phyloP scores from a whole-genome alignment of 2,329 filamentous ascomycete species.

The Fusarium nygamai region DNA sequence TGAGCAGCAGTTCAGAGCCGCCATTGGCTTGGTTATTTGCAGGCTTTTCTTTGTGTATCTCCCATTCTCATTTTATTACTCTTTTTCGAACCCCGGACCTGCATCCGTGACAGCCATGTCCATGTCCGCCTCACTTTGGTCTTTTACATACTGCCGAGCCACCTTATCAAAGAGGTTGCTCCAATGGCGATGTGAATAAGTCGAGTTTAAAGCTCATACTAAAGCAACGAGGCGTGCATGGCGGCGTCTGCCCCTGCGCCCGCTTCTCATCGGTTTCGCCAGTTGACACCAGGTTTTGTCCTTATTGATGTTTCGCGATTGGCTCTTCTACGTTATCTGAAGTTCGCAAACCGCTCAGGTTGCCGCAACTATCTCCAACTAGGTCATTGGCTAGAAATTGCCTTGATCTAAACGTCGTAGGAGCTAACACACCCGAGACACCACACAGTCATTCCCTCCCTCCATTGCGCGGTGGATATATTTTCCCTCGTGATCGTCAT shows the following conservation, averaged over 20 bases:
- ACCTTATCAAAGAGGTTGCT: conserved; percentile 25
- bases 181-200: conserved; percentile 12
- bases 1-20: conserved; percentile 19
- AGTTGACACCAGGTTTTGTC: neutral
- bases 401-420: neutral
- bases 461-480: conserved; percentile 27
- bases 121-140: conserved; percentile 17
- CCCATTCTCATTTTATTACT: neutral
- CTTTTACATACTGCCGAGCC: conserved; percentile 12
- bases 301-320: conserved; percentile 3
- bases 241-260: conserved; percentile 27
- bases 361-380: neutral
- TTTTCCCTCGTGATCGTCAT: conserved; percentile 36
- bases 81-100: neutral
- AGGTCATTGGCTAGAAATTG: conserved; percentile 3
- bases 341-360: conserved; percentile 11
- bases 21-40: conserved; percentile 32
- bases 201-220: conserved; percentile 27
- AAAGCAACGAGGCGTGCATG: conserved; percentile 16
- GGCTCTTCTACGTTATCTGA: conserved; percentile 14
- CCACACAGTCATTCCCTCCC: conserved; percentile 21
- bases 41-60: neutral
- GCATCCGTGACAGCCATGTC: conserved; percentile 13
- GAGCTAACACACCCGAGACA: conserved; percentile 18
- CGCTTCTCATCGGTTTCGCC: conserved; percentile 4